Percentiles rank a stretch among this genome's conserved stretches.
Evolutionary conservation across 306 rosid genomes (phyloP).

Genomic region (Medicago ruthenica): DNA sequence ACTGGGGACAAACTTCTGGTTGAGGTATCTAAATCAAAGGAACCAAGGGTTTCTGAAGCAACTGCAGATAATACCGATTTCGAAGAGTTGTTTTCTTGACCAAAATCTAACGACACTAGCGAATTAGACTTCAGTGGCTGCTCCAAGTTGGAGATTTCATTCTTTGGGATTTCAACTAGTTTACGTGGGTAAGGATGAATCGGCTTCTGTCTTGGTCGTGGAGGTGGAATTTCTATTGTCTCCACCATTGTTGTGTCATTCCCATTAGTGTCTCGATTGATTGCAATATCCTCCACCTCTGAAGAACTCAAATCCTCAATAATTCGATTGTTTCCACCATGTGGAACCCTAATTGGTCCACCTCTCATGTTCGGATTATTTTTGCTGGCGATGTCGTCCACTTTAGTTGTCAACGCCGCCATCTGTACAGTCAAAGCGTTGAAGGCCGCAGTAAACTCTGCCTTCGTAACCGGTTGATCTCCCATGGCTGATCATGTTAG

Average conservation of each 20-base stretch:
- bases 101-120: slow-evolving; percentile 53
- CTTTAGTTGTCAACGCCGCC: too few species aligned
- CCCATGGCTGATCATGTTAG: too few species aligned
- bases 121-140: slow-evolving; percentile 57
- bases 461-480: too few species aligned
- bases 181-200: slow-evolving; percentile 91
- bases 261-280: slow-evolving; percentile 55
- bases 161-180: slow-evolving; percentile 48
- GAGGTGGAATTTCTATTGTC: slow-evolving; percentile 83
- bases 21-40: slow-evolving; percentile 54
- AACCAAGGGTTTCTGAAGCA: slow-evolving; percentile 60
- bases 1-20: slow-evolving; percentile 62
- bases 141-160: slow-evolving; percentile 44
- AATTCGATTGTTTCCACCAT: too few species aligned
- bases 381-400: too few species aligned
- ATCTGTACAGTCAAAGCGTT: too few species aligned
- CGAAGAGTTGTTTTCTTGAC: slow-evolving; percentile 73
- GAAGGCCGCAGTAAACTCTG: too few species aligned
- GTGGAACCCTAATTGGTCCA: too few species aligned
- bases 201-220: slow-evolving; percentile 85
- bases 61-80: slow-evolving; percentile 62
- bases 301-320: too few species aligned
- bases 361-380: too few species aligned
- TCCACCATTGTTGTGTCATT: slow-evolving; percentile 47
- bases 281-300: too few species aligned